Evolutionary conservation across 2,329 filamentous ascomycete genomes (phyloP), one percentile per base, ranked within the genome.

Genomic region (Beauveria scarabaeidicola): DNA sequence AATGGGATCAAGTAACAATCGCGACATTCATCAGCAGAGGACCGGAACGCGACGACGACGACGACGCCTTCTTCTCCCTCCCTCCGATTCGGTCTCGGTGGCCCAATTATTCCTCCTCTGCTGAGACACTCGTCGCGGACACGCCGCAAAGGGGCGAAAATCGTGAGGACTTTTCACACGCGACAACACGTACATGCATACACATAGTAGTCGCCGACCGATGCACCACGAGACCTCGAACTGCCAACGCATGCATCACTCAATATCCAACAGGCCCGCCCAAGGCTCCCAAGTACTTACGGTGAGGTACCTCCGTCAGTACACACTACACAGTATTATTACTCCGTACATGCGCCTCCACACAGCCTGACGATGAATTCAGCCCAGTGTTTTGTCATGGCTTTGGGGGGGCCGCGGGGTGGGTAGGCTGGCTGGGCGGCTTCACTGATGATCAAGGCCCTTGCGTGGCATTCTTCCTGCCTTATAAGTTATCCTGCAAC

Each of bases 61-160:
- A 36, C 27, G 8, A 1, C 46, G n/a, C 46, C 19, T 23, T 23
- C 19, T 23, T 23, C 21, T 29, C 8, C 5, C 29, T 9, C 48
- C 48, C 48, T 51, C 36, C n/a, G 23, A n/a, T 29, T 13, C 25
- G 15, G 44, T 32, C 40, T 54, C 52, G 43, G 43, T 47, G 43
- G 23, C 19, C 21, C 38, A 53, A 25, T 19, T 19, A 17, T 15
- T 23, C 40, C 10, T 23, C 3, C 32, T 40, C 21, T 52, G 25
- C 52, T 41, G 53, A 56, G 53, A 56, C 53, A 56, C 53, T 56
- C 29, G 43, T 56, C 43, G 36, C 53, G 53, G 53, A 19, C 52
- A 54, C 23, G 52, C 52, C 52, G 52, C 52, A 17, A 13, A 47
- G 29, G 17, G 38, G 13, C 43, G 29, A 56, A 47, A 56, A 56